Evolutionary conservation across 805 yeast genomes (phyloP), one percentile per base, ranked within the genome.

Genomic region (Ogataea wickerhamii): DNA sequence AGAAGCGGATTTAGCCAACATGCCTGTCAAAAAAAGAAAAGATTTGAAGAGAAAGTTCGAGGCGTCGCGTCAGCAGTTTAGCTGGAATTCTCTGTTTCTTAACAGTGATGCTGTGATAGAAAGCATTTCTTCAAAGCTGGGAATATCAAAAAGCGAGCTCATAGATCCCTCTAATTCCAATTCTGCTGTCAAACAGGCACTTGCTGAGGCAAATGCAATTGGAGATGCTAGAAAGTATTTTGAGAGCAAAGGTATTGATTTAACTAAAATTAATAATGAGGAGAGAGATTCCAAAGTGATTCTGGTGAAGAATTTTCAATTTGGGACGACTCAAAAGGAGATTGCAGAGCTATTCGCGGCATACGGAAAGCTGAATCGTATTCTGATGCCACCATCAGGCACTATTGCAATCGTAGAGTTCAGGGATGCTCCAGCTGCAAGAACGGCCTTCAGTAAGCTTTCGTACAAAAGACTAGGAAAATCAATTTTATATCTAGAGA

Each of bases 151-250:
- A 61, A 71, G 93, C 6, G 87, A 87, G 40, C 71, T 93, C 54
- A 75, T 93, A 44, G 94, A 93, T 60, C 91, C 96, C 1, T 84
- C 87, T 51, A 86, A 80, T 47, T 74, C 95, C 6, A 80, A 73
- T 43, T 83, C 95, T 36, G 97, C 96, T 1, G 98, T 93, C 11
- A 87, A 89, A 58, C 98, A 89, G 63, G 98, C 98, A 0, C 73
- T 93, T 46, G 98, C 98, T 0, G 98, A 93, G 66, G 94, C 97
- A 2, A 93, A 88, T 55, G 96, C 89, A 13, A 81, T 93, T 53
- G 93, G 89, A 31, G 93, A 83, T 60, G 95, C 93, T 10, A 76
- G 96, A 55, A 77, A 78, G 50, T 93, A 80, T 63, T 93, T 93
- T 61, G 95, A 87, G 59, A 63, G 68, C 18, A 82, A 82, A 56